Percentiles rank a stretch among this genome's conserved stretches.
Evolutionary conservation across 768 basidiomycete genomes (phyloP).

Genomic region (Leccinellum rugosiceps): DNA sequence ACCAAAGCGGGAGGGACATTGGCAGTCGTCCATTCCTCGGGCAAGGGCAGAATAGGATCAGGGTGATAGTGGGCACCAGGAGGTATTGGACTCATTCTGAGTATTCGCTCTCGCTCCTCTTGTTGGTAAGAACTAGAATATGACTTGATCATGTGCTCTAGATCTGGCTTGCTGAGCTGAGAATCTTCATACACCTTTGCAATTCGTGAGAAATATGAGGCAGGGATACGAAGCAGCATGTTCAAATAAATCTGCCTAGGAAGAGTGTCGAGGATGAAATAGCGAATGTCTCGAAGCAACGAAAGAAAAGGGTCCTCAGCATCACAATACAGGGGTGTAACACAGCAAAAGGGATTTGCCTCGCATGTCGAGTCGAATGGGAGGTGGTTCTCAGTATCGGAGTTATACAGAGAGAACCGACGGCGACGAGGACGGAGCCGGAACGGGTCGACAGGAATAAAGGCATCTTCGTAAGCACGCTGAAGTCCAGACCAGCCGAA

Average conservation of each 20-base stretch:
- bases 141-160: constrained; percentile 47
- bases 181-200: constrained; percentile 75
- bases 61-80: constrained; percentile 23
- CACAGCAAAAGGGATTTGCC: constrained; percentile 21
- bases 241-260: constrained; percentile 44
- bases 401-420: constrained; percentile 19
- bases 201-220: constrained; percentile 77
- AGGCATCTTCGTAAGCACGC: constrained; percentile 50
- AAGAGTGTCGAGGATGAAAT: constrained; percentile 36
- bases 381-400: constrained; percentile 19
- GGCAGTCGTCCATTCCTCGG: constrained; percentile 49
- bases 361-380: constrained; percentile 22
- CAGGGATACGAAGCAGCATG: constrained; percentile 64
- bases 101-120: constrained; percentile 12
- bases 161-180: constrained; percentile 71
- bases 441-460: constrained; percentile 57
- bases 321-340: constrained; percentile 15
- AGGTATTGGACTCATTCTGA: constrained; percentile 27
- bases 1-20: constrained; percentile 61
- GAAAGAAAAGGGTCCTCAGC: constrained; percentile 12
- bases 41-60: constrained; percentile 38
- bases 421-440: constrained; percentile 27
- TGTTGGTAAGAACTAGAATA: constrained; percentile 23
- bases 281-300: constrained; percentile 18
- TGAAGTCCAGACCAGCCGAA: constrained; percentile 54